Conservation (phyloP, 352 stramenopile genomes). For the Phytopythium ostracodes region DNA sequence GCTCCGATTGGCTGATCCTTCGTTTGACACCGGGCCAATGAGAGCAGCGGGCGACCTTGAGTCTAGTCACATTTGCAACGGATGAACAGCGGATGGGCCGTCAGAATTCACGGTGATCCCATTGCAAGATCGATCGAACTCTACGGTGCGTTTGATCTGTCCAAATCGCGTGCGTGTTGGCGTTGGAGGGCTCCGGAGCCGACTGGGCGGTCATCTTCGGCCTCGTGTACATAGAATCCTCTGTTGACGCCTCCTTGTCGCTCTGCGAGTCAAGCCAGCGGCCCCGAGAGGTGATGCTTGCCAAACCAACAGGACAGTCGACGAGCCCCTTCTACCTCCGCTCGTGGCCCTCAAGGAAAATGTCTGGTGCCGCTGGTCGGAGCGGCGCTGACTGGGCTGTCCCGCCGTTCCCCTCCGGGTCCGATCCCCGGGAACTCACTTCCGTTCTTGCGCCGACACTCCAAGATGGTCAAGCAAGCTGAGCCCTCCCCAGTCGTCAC, state of each 20-base stretch:
- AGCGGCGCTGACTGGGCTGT: too few relatives aligned
- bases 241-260: neutral
- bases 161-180: neutral
- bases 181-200: neutral
- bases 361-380: neutral
- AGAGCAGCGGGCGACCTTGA: neutral
- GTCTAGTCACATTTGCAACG: neutral
- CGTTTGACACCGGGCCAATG: neutral
- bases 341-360: neutral
- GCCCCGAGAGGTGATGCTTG: neutral
- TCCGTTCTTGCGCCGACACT: slow-evolving; percentile 2
- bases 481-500: slow-evolving; percentile 10
- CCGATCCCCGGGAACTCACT: neutral
- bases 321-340: neutral
- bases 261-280: neutral
- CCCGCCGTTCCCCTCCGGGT: neutral
- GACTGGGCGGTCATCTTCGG: neutral
- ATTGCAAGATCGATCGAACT: too few relatives aligned
- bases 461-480: slow-evolving; percentile 7
- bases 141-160: neutral
- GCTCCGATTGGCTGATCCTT: neutral
- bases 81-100: neutral
- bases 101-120: neutral
- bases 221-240: neutral
- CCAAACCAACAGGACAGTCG: too few relatives aligned